Base-by-base conservation (phyloP, 2,329 filamentous ascomycete genomes). In the Diaporthe helianthi region DNA sequence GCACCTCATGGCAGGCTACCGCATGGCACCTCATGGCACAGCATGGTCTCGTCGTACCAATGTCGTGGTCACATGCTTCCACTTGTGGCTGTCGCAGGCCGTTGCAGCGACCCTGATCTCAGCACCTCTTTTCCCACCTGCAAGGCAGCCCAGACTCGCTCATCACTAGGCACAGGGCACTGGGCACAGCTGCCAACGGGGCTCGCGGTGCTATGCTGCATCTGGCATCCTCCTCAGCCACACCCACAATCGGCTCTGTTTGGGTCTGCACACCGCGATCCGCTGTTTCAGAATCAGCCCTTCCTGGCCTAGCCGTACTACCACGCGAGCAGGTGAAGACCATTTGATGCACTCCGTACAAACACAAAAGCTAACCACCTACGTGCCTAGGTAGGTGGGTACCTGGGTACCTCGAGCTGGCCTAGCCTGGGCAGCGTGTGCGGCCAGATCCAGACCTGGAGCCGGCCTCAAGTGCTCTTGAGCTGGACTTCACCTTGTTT, bases 211-310 rank as follows among this genome's bases (percentile, higher is more conserved):
- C 58, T 61, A 61, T 66, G 55, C 64, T 54, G 51, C 41, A 38
- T 66, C 38, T 38, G 64, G 64, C 26, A 66, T 38, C 36, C 36
- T 31, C 53, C 44, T 66, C 64, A 66, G 64, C 64, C 64, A 66
- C 64, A 66, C 38, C 49, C 64, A 52, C 51, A 7, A 61, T 31
- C 58, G 12, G 58, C 26, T 47, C 58, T 61, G 58, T 41, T 47
- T 61, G 58, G 58, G 58, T 15, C 58, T 61, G 58, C 41, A n/a
- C 58, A 61, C 52, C 58, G 41, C 58, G 68, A 67, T 55, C 68
- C 63, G 68, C 41, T 67, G 68, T 70, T 70, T 70, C 68, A 70
- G 66, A 55, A 49, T 63, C 53, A 65, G 54, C 64, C 68, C 51
- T 53, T 64, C 49, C 60, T 69, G 60, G 67, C 49, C 51, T 58